A percentile compares a stretch with the other conserved stretches of the same genome.
Conservation (phyloP, 371 early-diverging fungal species). For the Massospora cicadina region DNA sequence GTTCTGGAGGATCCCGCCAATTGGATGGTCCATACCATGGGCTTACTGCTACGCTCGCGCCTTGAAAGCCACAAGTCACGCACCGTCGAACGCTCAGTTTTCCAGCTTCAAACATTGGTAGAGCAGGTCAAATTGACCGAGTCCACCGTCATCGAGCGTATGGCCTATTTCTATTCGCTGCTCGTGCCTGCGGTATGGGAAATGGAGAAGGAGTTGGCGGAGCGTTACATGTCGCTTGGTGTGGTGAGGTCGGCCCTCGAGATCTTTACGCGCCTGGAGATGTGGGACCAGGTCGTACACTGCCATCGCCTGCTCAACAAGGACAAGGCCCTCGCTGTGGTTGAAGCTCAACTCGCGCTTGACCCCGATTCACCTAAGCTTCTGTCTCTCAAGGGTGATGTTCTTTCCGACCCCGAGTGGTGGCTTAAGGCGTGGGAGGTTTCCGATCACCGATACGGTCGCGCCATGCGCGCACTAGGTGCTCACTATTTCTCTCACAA, state of each 20-base stretch:
- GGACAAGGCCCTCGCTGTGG: conserved; percentile 60
- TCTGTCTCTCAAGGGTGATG: conserved; percentile 75
- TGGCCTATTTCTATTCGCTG: conserved; percentile 59
- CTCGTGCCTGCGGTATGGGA: conserved; percentile 83
- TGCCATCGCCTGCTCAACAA: conserved; percentile 66
- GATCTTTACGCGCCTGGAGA: conserved; percentile 75
- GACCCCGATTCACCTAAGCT: conserved; percentile 63
- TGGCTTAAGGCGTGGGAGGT: conserved; percentile 81
- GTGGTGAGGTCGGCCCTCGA: conserved; percentile 75
- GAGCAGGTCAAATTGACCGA: conserved; percentile 62
- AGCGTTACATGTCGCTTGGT: conserved; percentile 64
- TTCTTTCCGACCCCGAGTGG: conserved; percentile 50
- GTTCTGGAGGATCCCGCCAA: conserved; percentile 84
- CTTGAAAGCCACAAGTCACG: conserved; percentile 72
- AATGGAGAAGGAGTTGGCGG: conserved; percentile 79
- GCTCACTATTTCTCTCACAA: conserved; percentile 45
- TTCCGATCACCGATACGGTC: conserved; percentile 55
- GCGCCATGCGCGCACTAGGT: conserved; percentile 88
- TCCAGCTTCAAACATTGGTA: conserved; percentile 87
- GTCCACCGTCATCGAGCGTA: conserved; percentile 54
- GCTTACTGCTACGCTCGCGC: conserved; percentile 67
- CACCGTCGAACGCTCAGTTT: conserved; percentile 74
- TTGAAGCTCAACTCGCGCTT: conserved; percentile 35
- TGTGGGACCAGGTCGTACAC: conserved; percentile 84
- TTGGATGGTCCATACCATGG: conserved; percentile 95